Conservation (phyloP, 2,329 filamentous ascomycete genomes). For the Colletotrichum echinochloae region DNA sequence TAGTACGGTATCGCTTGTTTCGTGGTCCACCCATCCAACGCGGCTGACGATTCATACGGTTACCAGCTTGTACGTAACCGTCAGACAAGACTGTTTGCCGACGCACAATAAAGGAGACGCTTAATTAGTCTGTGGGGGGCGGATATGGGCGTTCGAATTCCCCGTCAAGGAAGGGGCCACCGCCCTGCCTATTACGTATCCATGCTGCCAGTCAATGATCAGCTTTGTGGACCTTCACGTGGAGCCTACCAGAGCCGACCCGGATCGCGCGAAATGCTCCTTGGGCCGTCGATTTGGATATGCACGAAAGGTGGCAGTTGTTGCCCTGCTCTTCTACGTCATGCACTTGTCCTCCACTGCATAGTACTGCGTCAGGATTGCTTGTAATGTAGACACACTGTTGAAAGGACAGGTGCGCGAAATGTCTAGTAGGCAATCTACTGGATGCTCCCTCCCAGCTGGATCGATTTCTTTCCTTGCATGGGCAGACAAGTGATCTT, state of each 20-base stretch:
- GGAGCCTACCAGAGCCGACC: slow-evolving; percentile 15
- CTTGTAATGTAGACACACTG: slow-evolving; percentile 14
- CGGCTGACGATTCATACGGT: slow-evolving; percentile 6
- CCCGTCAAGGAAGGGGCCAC: slow-evolving; percentile 32
- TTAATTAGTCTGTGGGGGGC: slow-evolving; percentile 39
- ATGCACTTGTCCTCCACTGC: background rate
- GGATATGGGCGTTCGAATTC: slow-evolving; percentile 39
- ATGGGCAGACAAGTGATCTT: slow-evolving; percentile 18
- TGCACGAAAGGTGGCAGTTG: background rate
- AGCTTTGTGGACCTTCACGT: slow-evolving; percentile 10
- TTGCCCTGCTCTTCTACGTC: background rate
- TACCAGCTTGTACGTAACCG: background rate
- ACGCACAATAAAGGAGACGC: slow-evolving; percentile 37
- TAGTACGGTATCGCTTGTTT: background rate
- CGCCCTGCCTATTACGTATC: slow-evolving; percentile 29
- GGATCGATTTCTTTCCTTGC: slow-evolving; percentile 16
- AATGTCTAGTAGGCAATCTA: slow-evolving; percentile 13
- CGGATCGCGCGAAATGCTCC: slow-evolving; percentile 16
- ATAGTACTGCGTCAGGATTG: too few species aligned
- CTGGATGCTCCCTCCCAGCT: slow-evolving; percentile 1
- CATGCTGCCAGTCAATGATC: slow-evolving; percentile 16
- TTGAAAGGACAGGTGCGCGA: slow-evolving; percentile 11
- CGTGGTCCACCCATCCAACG: background rate
- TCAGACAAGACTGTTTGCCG: slow-evolving; percentile 28
- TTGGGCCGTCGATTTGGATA: background rate